phyloP scores from a whole-genome alignment of 2,329 filamentous ascomycete species.

The Exophiala spinifera region DNA sequence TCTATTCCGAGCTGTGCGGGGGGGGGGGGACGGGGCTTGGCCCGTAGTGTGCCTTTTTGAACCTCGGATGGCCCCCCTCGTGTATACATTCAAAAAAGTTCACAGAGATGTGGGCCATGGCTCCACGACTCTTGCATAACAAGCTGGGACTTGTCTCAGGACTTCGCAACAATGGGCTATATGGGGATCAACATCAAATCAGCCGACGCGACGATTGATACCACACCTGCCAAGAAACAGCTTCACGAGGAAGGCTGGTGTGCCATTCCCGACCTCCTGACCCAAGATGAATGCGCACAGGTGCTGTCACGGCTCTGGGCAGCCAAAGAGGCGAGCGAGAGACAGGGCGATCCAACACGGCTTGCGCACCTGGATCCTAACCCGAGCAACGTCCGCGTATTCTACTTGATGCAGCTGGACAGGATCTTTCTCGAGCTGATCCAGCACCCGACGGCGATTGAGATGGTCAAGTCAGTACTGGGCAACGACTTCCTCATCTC shows the following conservation, averaged over 20 bases:
- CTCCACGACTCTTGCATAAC: no score
- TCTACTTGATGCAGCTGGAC: constrained; percentile 34
- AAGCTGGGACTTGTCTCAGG: no score
- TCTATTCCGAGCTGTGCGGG: no score
- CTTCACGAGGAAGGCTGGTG: constrained; percentile 31
- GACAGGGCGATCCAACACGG: constrained; percentile 28
- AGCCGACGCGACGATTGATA: no score
- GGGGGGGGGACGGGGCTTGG: no score
- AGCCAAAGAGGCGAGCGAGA: constrained; percentile 28
- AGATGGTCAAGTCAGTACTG: constrained; percentile 32
- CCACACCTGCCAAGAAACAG: background rate
- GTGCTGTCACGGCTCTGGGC: constrained; percentile 31
- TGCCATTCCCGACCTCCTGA: constrained; percentile 31
- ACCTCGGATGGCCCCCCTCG: no score
- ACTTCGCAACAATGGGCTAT: no score
- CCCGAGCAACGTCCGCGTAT: constrained; percentile 33
- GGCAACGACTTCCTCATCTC: constrained; percentile 34
- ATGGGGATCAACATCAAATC: no score
- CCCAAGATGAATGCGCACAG: constrained; percentile 19
- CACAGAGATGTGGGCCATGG: no score
- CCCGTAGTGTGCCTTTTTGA: no score
- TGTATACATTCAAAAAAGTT: no score
- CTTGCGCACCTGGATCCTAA: constrained; percentile 26
- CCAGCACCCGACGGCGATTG: constrained; percentile 30
- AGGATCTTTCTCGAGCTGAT: constrained; percentile 32